These are phyloP conservation scores for Aureobasidium sp. DNA, from an alignment of 2,329 filamentous ascomycete species.

Conservation along the genomic window DNA sequence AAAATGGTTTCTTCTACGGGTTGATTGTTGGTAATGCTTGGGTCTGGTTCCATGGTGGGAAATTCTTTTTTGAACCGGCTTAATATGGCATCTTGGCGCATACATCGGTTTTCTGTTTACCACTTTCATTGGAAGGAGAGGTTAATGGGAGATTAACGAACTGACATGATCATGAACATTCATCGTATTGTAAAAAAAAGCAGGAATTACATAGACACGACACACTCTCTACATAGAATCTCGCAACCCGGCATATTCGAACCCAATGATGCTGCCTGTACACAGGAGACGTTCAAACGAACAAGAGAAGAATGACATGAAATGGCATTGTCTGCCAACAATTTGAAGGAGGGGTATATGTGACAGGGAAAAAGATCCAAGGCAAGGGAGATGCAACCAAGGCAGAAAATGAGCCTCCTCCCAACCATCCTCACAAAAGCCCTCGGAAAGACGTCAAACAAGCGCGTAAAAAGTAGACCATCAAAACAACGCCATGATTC, in stretches of 20 bases:
- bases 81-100: not conserved
- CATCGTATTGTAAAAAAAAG: not conserved
- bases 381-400: not conserved
- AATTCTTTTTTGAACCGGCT: not conserved
- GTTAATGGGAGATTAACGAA: not conserved
- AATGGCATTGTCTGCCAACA: constrained; percentile 2
- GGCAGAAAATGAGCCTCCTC: not conserved
- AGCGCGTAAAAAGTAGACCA: not conserved
- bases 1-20: not conserved
- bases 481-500: not conserved
- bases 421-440: not conserved
- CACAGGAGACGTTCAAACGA: not conserved
- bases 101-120: not conserved
- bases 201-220: not conserved
- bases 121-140: not conserved
- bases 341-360: constrained; percentile 4
- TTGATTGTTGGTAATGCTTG: not conserved
- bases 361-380: not conserved
- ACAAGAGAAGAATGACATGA: not conserved
- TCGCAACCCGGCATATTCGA: not conserved
- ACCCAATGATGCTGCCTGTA: not conserved
- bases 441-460: not conserved
- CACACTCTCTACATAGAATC: not conserved
- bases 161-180: not conserved
- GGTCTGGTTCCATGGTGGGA: not conserved